Conservation (phyloP, 2,329 filamentous ascomycete genomes). For the Sarocladium brachiariae region DNA sequence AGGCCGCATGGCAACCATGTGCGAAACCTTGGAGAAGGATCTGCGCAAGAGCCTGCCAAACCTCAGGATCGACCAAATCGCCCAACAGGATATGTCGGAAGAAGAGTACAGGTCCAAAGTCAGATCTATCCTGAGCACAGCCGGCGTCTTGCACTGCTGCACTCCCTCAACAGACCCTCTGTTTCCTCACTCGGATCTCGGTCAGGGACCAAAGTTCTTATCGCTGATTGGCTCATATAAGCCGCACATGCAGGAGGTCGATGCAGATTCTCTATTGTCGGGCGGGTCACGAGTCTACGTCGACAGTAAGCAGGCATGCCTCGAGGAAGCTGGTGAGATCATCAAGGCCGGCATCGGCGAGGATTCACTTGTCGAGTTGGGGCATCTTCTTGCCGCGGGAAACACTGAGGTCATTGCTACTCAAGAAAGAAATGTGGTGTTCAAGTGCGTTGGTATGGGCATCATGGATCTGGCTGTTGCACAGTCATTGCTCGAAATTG, state of each 20-base stretch:
- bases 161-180: conserved; percentile 23
- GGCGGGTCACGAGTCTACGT: conserved; percentile 17
- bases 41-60: conserved; percentile 11
- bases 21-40: conserved; percentile 15
- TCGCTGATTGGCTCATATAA: conserved; percentile 25
- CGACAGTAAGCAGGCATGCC: conserved; percentile 22
- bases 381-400: conserved; percentile 19
- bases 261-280: conserved; percentile 20
- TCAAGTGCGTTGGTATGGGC: conserved; percentile 62
- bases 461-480: conserved; percentile 64
- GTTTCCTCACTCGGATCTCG: conserved; percentile 19
- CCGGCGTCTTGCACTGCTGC: conserved; percentile 26
- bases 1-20: conserved; percentile 13
- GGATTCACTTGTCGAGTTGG: conserved; percentile 31
- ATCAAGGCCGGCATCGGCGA: conserved; percentile 19
- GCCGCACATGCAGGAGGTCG: conserved; percentile 26
- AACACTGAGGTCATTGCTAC: conserved; percentile 13
- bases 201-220: conserved; percentile 17
- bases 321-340: conserved; percentile 24
- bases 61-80: conserved; percentile 7
- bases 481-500: conserved; percentile 48
- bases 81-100: conserved; percentile 9
- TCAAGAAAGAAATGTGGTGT: conserved; percentile 45
- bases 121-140: not conserved
- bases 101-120: conserved; percentile 11